Evolutionary conservation across 371 early-diverging fungal species (phyloP).

Genomic region (Funneliformis caledonium): DNA sequence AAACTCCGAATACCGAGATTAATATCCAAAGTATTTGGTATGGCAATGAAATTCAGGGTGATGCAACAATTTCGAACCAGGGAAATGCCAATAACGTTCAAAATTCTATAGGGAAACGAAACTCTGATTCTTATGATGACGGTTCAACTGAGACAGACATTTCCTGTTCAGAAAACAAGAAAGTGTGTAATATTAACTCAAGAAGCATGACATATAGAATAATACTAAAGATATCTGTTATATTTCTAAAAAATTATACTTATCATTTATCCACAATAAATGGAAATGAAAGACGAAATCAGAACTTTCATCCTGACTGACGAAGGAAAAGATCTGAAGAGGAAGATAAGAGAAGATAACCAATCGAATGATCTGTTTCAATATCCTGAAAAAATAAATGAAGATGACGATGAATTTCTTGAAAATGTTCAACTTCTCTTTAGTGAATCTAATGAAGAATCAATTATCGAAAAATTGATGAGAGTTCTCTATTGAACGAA

Average conservation of each 20-base stretch:
- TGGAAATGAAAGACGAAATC: no score
- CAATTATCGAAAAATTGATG: constrained; percentile 34
- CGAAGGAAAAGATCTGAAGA: not conserved
- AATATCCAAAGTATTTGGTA: constrained; percentile 5
- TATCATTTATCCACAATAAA: no score
- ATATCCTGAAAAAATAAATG: constrained; percentile 11
- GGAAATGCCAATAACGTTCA: constrained; percentile 10
- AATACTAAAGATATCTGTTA: not conserved
- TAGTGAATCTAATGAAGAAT: constrained; percentile 25
- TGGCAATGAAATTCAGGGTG: constrained; percentile 18
- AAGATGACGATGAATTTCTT: constrained; percentile 33
- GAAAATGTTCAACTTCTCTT: constrained; percentile 30
- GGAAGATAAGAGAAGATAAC: not conserved
- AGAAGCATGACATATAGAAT: no score
- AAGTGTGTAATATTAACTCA: no score
- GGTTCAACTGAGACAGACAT: constrained; percentile 1
- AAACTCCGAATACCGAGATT: constrained; percentile 4
- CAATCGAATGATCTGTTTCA: not conserved
- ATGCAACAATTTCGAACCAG: constrained; percentile 6
- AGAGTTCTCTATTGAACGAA: constrained; percentile 22
- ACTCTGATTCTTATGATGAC: not conserved
- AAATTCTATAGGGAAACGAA: constrained; percentile 7
- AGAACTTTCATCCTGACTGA: no score
- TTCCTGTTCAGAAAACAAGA: not conserved
- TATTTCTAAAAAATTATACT: not conserved